phyloP scores from a whole-genome alignment of 257 asterid species.

The Primulina huaijiensis region DNA sequence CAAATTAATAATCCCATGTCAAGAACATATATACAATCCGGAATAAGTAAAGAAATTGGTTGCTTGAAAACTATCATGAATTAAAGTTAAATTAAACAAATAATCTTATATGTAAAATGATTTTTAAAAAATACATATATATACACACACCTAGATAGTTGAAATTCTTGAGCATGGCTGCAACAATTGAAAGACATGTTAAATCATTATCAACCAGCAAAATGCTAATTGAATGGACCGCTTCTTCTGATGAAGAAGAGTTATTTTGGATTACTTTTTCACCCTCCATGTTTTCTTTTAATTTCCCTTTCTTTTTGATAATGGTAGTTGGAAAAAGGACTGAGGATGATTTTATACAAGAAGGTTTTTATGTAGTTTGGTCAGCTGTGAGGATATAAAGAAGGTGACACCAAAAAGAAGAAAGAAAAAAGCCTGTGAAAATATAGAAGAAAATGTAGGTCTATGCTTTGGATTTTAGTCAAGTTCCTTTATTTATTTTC shows the following conservation, averaged over 20 bases:
- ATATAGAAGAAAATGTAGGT: slow-evolving; percentile 17
- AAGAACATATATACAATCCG: too few species aligned
- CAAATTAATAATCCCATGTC: too few species aligned
- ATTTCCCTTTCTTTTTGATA: slow-evolving; percentile 12
- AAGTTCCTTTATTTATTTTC: neutral
- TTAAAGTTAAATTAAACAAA: too few species aligned
- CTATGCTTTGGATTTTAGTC: slow-evolving; percentile 14
- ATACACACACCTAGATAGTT: slow-evolving; percentile 36
- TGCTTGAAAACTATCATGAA: too few species aligned
- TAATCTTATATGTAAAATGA: too few species aligned
- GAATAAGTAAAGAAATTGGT: too few species aligned
- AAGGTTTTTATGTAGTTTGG: slow-evolving; percentile 11
- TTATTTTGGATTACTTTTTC: slow-evolving; percentile 12
- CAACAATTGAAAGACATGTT: slow-evolving; percentile 45
- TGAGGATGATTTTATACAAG: slow-evolving; percentile 23
- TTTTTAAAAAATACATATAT: too few species aligned
- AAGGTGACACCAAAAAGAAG: slow-evolving; percentile 17
- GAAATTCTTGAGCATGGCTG: slow-evolving; percentile 47
- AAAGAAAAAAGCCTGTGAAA: neutral
- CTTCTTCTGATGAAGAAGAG: slow-evolving; percentile 1
- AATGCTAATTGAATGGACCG: slow-evolving; percentile 27
- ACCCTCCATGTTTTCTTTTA: slow-evolving; percentile 28
- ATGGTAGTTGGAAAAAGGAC: slow-evolving; percentile 22
- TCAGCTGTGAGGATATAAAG: slow-evolving; percentile 29
- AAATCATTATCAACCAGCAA: slow-evolving; percentile 59